Evolutionary conservation across 2,329 filamentous ascomycete genomes (phyloP), one percentile per base, ranked within the genome.

Genomic region (Pleurostoma richardsiae): DNA sequence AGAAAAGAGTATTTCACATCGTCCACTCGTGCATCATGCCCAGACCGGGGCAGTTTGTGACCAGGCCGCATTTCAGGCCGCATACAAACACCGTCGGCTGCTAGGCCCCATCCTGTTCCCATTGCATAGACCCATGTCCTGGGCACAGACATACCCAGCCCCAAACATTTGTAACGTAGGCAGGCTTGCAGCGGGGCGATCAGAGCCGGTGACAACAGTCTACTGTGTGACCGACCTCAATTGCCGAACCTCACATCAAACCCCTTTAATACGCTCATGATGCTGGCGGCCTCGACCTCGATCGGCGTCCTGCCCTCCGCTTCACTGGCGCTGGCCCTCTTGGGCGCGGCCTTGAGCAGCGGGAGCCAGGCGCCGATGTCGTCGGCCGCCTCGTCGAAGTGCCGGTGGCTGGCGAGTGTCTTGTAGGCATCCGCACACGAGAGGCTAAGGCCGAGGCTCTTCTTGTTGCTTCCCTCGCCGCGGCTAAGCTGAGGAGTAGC

Each of bases 261-360:
- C 52, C 87, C 84, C 64, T 87, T 88, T 49, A 91, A 67, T n/a
- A 90, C 87, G 39, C 85, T 85, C 87, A 91, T 90, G 46, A 91
- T 89, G 63, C 86, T 90, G 1, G 87, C 87, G 5, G 87, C 86
- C 66, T 91, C 87, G 11, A 91, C 86, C 62, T 91, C 87, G 56
- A 90, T 82, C 1, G 86, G 82, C 50, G 68, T 47, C 30, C 66
- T 45, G 62, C 63, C 46, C 57, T 28, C 60, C 50, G 36, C 62
- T 57, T 47, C 68, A 50, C 38, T 68, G 58, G 42, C 59, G 57
- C 56, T 52, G 52, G 57, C 51, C 19, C 19, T 19, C 41, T 67
- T 62, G 3, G 75, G 76, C 0, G 76, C 75, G 19, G 84, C 83
- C 59, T 82, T 79, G 11, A 91, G 76, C 63, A 85, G 85, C 1